Evolutionary conservation across 257 asterid genomes (phyloP).

Genomic region (Lycium barbarum): DNA sequence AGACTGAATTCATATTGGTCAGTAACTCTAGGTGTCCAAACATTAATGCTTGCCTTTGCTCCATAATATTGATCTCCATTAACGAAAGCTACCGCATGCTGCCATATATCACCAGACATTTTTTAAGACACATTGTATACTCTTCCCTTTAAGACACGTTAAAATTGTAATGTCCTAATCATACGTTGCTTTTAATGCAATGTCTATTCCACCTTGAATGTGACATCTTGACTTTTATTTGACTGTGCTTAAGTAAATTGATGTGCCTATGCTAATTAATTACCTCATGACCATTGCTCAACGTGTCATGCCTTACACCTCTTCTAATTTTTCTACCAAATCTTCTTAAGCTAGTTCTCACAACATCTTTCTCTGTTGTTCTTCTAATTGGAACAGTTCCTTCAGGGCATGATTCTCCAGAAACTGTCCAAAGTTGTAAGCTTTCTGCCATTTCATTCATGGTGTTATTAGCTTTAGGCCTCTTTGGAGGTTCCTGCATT

Average conservation of each 20-base stretch:
- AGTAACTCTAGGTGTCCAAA: constrained; percentile 88
- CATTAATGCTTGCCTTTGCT: constrained; percentile 91
- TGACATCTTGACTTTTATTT: not conserved
- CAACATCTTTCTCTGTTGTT: constrained; percentile 72
- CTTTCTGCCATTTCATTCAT: constrained; percentile 44
- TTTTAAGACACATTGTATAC: not conserved
- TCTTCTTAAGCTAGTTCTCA: constrained; percentile 67
- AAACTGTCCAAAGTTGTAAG: constrained; percentile 62
- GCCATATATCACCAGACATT: not conserved
- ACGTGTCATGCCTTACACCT: constrained; percentile 72
- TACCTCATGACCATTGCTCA: constrained; percentile 92
- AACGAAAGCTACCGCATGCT: constrained; percentile 96
- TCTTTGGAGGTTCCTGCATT: constrained; percentile 79
- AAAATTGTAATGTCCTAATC: not conserved
- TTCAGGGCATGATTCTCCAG: constrained; percentile 79
- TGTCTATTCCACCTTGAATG: not conserved
- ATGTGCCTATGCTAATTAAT: not conserved
- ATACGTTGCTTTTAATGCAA: not conserved
- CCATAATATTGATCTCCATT: constrained; percentile 87
- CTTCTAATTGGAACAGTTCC: constrained; percentile 84
- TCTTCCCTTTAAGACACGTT: not conserved
- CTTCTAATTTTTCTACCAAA: constrained; percentile 73
- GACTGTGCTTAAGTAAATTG: not conserved
- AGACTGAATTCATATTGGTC: constrained; percentile 89
- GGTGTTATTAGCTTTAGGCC: constrained; percentile 63